Evolutionary conservation across 768 basidiomycete species (phyloP), one percentile per base, ranked within the genome.

Genomic region (Boletus patriciae): DNA sequence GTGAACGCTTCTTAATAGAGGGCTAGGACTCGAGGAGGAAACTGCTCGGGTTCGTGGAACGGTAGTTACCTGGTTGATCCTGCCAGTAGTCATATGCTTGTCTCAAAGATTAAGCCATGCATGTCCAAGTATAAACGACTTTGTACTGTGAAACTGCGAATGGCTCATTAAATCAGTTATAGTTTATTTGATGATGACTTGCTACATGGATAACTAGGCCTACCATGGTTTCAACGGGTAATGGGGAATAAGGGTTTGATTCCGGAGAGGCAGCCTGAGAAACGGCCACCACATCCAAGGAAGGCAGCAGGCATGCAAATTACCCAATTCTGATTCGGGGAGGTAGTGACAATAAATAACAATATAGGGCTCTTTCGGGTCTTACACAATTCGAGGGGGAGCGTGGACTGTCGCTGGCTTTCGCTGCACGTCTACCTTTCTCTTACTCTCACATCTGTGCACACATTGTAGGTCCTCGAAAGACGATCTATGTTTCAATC

Each of bases 61-160:
- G n/a, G n/a, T n/a, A n/a, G n/a, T n/a, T n/a, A n/a, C n/a, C 85
- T 85, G 85, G 84, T 86, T 86, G 84, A 86, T 86, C 83, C 84
- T 86, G 84, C 85, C 83, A 86, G 83, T 86, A 85, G 83, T 85
- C 82, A 84, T 85, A 86, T 86, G 84, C 84, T 85, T 86, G 84
- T 85, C 84, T 84, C 83, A 84, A 85, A 84, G 84, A 85, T 84
- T 85, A 85, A 86, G 84, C 83, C 85, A 86, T 85, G 84, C 84
- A 86, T 85, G 84, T 84, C 84, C 79, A 84, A 86, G 84, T 85
- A 83, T 82, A 84, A 83, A 82, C n/a, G n/a, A n/a, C n/a, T n/a
- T n/a, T n/a, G n/a, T n/a, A n/a, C n/a, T n/a, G 84, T 84, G 84
- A 85, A 85, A 86, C 84, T 83, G 84, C 81, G 79, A 86, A 86